Evolutionary conservation across 1,284 basidiomycete genomes (phyloP).

Genomic region (Apiotrichum siamense): DNA sequence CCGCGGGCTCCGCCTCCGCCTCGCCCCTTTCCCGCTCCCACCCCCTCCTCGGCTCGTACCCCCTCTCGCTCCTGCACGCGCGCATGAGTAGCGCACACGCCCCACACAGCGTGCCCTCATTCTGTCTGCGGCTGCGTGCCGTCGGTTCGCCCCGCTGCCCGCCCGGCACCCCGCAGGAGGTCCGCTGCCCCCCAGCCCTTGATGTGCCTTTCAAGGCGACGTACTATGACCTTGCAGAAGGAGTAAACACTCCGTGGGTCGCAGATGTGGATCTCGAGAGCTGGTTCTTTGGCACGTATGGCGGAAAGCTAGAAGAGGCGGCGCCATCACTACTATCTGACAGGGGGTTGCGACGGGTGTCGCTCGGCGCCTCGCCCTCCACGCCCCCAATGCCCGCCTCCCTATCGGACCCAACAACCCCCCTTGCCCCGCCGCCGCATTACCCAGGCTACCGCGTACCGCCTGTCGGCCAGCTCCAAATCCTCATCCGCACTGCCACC

Average conservation of each 20-base stretch:
- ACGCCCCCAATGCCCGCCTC: neutral
- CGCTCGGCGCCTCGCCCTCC: neutral
- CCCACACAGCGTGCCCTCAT: conserved; percentile 25
- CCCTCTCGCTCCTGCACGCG: conserved; percentile 38
- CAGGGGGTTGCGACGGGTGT: neutral
- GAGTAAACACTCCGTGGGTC: conserved; percentile 39
- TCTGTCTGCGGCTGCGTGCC: conserved; percentile 24
- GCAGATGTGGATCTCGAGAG: conserved; percentile 40
- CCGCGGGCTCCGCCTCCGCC: neutral
- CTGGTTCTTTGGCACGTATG: conserved; percentile 25
- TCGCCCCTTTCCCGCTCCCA: conserved; percentile 35
- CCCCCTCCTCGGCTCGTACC: conserved; percentile 38
- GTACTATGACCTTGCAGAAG: conserved; percentile 38
- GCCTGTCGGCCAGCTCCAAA: conserved; percentile 51
- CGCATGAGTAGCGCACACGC: conserved; percentile 38
- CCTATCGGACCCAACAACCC: neutral
- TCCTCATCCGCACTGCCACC: conserved; percentile 50
- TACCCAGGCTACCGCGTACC: conserved; percentile 53
- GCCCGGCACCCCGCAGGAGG: conserved; percentile 23
- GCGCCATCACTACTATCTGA: neutral
- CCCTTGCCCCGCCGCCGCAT: conserved; percentile 24
- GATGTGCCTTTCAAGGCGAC: conserved; percentile 40
- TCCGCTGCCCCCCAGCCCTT: conserved; percentile 25
- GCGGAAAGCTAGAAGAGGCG: neutral
- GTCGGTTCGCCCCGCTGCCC: conserved; percentile 3